Base-by-base conservation (phyloP, 345 rosid genomes). In the Excoecaria cochinchinensis region DNA sequence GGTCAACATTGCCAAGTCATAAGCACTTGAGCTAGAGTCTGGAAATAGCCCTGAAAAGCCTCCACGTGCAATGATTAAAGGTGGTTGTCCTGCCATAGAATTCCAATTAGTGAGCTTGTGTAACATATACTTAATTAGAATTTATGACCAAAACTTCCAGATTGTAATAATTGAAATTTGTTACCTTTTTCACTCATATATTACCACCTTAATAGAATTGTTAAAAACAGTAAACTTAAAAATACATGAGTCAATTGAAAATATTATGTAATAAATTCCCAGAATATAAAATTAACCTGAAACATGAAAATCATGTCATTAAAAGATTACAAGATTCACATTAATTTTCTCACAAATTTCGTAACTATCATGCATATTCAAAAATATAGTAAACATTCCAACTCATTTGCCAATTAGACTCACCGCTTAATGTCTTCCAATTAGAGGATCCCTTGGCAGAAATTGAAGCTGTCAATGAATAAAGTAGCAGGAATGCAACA, bases 11-110 rank as follows among this genome's bases (percentile, higher is more conserved):
- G 87, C 88, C 46, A 90, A 74, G 67, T 21, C 70, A 81, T 89
- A 95, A 73, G 98, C 92, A 16, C 0, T 31, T 0, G 0, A 0
- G 81, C 97, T 93, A 21, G 94, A 93, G 81, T 88, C 92, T 0
- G 98, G 89, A 21, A 93, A 83, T 48, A 95, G 14, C 73, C 99
- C 99, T 1, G 98, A 93, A 82, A 93, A 91, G 53, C 99, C 99
- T 40, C 98, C 99, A 24, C 86, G 91, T 36, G 99, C 99, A 3
- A 95, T 68, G 31, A 95, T 83, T 24, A 78, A 72, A n/a, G 99
- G 98, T 47, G 77, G 62, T 38, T 78, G 70, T 56, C 98, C 99
- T 95, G 90, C 90, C 80, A 77, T 42, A 31, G 38, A 8, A 42
- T 52, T 2, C 5, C n/a, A 62, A 58, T 1, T n/a, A 48, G n/a